phyloP scores from a whole-genome alignment of 1,284 basidiomycete genomes.

The Flammula alnicola region DNA sequence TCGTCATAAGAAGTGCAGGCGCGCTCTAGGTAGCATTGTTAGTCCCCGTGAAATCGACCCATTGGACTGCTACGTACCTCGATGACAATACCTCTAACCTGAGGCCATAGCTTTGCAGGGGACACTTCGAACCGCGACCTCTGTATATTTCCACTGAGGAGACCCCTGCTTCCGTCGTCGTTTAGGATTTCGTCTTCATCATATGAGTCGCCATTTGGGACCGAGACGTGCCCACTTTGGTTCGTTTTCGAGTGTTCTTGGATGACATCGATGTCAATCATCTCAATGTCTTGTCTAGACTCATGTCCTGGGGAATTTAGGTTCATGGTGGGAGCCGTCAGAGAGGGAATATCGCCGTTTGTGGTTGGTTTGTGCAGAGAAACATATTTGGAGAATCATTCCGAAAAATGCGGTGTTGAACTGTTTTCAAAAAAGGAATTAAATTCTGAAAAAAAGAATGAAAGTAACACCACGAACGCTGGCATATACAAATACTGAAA shows the following conservation, averaged over 20 bases:
- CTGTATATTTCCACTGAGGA: slow-evolving; percentile 36
- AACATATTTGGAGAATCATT: slow-evolving; percentile 14
- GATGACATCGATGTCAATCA: slow-evolving; percentile 28
- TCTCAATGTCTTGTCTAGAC: slow-evolving; percentile 34
- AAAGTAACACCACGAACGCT: too few species aligned
- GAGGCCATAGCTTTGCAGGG: slow-evolving; percentile 47
- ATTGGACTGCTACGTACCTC: slow-evolving; percentile 51
- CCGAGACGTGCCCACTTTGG: slow-evolving; percentile 11
- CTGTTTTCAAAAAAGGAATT: too few species aligned
- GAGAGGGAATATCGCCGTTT: slow-evolving; percentile 19
- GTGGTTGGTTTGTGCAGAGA: slow-evolving; percentile 10
- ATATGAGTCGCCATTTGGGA: slow-evolving; percentile 19
- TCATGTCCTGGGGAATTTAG: slow-evolving; percentile 28
- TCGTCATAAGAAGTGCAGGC: slow-evolving; percentile 74
- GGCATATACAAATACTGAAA: too few species aligned
- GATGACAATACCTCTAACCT: slow-evolving; percentile 62
- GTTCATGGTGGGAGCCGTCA: slow-evolving; percentile 23
- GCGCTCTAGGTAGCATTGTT: slow-evolving; percentile 55
- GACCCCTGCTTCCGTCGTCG: slow-evolving; percentile 37
- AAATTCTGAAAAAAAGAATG: too few species aligned
- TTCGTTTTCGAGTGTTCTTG: slow-evolving; percentile 4
- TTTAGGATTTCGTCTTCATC: slow-evolving; percentile 34
- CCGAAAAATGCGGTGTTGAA: too few species aligned
- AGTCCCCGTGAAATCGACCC: not conserved
- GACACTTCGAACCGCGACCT: slow-evolving; percentile 22